A percentile compares a stretch with the other conserved stretches of the same genome.
Conservation (phyloP, 805 yeast genomes). For the Suhomyces prunicola region DNA sequence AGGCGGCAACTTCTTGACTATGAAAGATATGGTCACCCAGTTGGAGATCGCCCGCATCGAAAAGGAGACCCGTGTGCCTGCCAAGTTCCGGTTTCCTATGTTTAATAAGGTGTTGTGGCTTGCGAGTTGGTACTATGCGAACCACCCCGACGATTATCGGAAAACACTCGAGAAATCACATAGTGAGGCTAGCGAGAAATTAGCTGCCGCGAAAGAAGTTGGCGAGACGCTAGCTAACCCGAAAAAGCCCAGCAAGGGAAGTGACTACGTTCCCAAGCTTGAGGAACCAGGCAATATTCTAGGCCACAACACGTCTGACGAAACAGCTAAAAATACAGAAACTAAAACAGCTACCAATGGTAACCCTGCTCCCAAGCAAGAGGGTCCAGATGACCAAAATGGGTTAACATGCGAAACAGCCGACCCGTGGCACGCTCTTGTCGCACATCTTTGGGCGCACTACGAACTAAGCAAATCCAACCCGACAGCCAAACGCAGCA, state of each 20-base stretch:
- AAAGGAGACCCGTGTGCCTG: slow-evolving; percentile 64
- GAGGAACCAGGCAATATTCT: not conserved
- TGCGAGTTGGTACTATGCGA: slow-evolving; percentile 46
- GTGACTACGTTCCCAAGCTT: not conserved
- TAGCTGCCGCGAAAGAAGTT: not conserved
- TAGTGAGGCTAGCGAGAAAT: not conserved
- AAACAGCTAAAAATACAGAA: not conserved
- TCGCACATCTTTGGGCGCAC: slow-evolving; percentile 28
- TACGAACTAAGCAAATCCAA: slow-evolving; percentile 30
- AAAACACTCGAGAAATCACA: not conserved
- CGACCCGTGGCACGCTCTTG: slow-evolving; percentile 9
- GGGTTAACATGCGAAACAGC: not conserved
- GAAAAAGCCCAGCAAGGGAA: not conserved
- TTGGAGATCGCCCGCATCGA: slow-evolving; percentile 62
- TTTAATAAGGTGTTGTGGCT: slow-evolving; percentile 72
- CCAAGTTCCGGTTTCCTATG: slow-evolving; percentile 73
- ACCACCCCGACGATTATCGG: slow-evolving; percentile 12
- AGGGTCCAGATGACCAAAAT: not conserved
- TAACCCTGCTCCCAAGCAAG: not conserved
- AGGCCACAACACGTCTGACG: not conserved
- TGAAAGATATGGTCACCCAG: slow-evolving; percentile 61
- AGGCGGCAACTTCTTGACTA: slow-evolving; percentile 84
- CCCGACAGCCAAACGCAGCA: slow-evolving; percentile 29
- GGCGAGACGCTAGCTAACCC: not conserved
- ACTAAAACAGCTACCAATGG: not conserved